phyloP scores from a whole-genome alignment of 306 rosid species.

The Parietaria judaica region DNA sequence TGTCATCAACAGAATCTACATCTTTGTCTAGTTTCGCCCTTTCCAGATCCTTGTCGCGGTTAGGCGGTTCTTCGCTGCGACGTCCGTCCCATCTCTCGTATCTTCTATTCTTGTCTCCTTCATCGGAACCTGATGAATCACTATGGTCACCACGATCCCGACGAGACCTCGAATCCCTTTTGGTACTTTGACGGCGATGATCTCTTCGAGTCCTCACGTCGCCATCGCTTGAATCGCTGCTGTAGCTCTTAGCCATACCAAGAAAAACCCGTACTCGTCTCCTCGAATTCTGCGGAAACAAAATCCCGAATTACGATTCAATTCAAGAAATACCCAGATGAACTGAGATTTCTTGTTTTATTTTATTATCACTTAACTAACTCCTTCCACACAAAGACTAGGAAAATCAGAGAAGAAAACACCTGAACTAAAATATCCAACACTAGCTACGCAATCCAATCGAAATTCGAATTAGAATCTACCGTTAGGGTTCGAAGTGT shows the following conservation, averaged over 20 bases:
- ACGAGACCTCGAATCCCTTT: conserved; percentile 18
- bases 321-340: too few species aligned
- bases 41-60: too few species aligned
- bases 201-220: conserved; percentile 14
- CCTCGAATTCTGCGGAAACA: too few species aligned
- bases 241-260: conserved; percentile 41
- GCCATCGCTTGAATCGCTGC: conserved; percentile 40
- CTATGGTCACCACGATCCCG: conserved; percentile 7
- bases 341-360: too few species aligned
- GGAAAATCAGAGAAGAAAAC: too few species aligned
- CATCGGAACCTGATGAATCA: conserved; percentile 19
- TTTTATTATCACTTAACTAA: too few species aligned
- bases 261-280: background rate
- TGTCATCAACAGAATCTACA: conserved; percentile 10
- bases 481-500: too few species aligned
- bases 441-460: too few species aligned
- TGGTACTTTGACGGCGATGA: conserved; percentile 18
- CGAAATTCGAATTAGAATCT: too few species aligned
- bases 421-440: too few species aligned
- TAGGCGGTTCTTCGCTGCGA: background rate
- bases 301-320: background rate
- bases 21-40: conserved; percentile 1
- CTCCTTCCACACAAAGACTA: too few species aligned
- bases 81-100: conserved; percentile 13
- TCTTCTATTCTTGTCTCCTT: conserved; percentile 12